Conservation (phyloP, 2,329 filamentous ascomycete genomes). For the Hawksworthiomyces lignivorus region DNA sequence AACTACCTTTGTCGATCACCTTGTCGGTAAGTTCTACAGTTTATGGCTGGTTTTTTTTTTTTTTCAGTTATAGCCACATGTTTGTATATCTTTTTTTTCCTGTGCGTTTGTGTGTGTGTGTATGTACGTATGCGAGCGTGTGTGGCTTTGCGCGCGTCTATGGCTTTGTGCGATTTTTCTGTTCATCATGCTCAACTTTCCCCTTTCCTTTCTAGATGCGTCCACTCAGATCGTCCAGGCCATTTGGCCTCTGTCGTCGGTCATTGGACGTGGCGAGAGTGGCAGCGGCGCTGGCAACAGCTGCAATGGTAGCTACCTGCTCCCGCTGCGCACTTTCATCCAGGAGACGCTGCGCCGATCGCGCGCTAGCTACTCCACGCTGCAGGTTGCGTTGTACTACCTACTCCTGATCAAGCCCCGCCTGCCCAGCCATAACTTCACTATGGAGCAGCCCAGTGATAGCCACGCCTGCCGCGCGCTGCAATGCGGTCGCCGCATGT, state of each 20-base stretch:
- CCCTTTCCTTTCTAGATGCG: slow-evolving; percentile 57
- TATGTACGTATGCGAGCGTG: too few relatives aligned
- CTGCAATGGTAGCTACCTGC: slow-evolving; percentile 38
- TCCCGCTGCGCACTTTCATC: slow-evolving; percentile 91
- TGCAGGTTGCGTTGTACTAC: slow-evolving; percentile 96
- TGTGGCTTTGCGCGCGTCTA: too few relatives aligned
- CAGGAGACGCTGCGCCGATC: slow-evolving; percentile 94
- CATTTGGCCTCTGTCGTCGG: slow-evolving; percentile 89
- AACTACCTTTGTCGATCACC: slow-evolving; percentile 89
- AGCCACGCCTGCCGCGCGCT: slow-evolving; percentile 67
- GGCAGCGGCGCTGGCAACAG: slow-evolving; percentile 29
- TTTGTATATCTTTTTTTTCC: not conserved
- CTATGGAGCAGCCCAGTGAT: slow-evolving; percentile 74
- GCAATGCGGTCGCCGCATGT: slow-evolving; percentile 96
- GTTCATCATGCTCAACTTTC: not conserved
- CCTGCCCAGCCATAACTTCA: slow-evolving; percentile 76
- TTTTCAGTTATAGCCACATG: too few relatives aligned
- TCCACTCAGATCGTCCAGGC: slow-evolving; percentile 95
- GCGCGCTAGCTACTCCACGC: slow-evolving; percentile 91
- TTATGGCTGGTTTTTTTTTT: not conserved
- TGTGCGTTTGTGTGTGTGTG: not conserved
- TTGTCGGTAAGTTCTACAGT: slow-evolving; percentile 83
- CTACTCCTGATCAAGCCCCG: slow-evolving; percentile 87
- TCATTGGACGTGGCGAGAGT: slow-evolving; percentile 64
- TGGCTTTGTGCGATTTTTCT: too few relatives aligned